Percentiles rank a stretch among this genome's conserved stretches.
Evolutionary conservation across 495 filamentous ascomycete genomes (phyloP).

Genomic region (Penicillium taxi): DNA sequence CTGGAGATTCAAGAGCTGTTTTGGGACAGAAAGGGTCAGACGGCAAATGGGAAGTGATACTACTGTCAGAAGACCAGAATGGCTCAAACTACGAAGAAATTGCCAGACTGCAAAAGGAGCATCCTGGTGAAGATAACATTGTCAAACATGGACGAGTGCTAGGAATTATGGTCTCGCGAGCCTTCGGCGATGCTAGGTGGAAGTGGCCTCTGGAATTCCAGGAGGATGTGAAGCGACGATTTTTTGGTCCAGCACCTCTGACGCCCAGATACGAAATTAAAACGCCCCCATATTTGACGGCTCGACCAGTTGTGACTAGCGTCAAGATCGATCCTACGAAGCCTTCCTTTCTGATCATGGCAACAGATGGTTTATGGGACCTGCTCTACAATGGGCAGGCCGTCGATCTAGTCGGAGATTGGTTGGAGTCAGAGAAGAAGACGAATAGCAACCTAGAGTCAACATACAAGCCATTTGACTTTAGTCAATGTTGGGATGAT

Average conservation of each 20-base stretch:
- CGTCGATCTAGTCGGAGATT: constrained; percentile 48
- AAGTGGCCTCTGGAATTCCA: constrained; percentile 51
- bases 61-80: constrained; percentile 53
- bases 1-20: constrained; percentile 54
- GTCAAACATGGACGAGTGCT: constrained; percentile 49
- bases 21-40: constrained; percentile 41
- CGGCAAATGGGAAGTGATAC: constrained; percentile 40
- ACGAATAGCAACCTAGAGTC: constrained; percentile 11
- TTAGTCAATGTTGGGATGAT: constrained; percentile 19
- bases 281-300: constrained; percentile 59
- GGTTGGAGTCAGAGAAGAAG: constrained; percentile 34
- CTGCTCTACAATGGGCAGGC: constrained; percentile 49
- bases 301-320: constrained; percentile 54
- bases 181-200: constrained; percentile 57
- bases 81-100: constrained; percentile 47
- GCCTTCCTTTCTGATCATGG: constrained; percentile 54
- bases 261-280: constrained; percentile 27
- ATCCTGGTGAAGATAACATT: constrained; percentile 50
- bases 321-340: constrained; percentile 38
- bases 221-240: constrained; percentile 31
- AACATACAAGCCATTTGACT: constrained; percentile 15
- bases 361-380: constrained; percentile 61
- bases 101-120: constrained; percentile 41
- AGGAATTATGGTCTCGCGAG: constrained; percentile 49
- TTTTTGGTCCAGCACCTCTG: constrained; percentile 38